A percentile compares a stretch with the other conserved stretches of the same genome.
Evolutionary conservation across 208 protist genomes (phyloP).

Genomic region (Wallacemonas sp.): DNA sequence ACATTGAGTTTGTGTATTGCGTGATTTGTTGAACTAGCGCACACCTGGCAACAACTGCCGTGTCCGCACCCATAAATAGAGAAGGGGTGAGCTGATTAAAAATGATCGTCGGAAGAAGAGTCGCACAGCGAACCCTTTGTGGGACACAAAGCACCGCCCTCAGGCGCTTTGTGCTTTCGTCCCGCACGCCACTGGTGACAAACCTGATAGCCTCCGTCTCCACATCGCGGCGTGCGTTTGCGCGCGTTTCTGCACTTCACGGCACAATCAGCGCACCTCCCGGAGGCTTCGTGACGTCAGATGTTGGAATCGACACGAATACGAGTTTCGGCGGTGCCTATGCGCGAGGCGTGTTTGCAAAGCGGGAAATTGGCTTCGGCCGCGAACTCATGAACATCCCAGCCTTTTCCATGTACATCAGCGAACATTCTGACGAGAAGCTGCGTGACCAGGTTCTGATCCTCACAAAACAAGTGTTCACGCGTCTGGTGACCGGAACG

Average conservation of each 20-base stretch:
- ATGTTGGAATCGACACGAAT: conserved; percentile 78
- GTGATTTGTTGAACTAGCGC: no score
- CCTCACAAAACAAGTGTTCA: conserved; percentile 74
- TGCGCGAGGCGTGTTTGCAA: conserved; percentile 72
- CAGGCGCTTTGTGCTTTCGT: not conserved
- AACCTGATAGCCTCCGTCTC: not conserved
- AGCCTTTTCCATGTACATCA: conserved; percentile 77
- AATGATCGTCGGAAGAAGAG: not conserved
- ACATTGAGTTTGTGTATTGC: no score
- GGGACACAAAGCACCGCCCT: not conserved
- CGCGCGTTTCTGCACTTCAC: conserved; percentile 63
- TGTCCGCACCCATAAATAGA: not conserved
- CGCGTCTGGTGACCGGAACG: conserved; percentile 53
- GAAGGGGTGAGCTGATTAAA: not conserved
- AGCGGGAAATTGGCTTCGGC: conserved; percentile 73
- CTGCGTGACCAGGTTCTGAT: conserved; percentile 74
- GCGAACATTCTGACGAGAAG: conserved; percentile 38
- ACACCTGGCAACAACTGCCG: no score
- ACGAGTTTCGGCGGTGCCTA: conserved; percentile 69
- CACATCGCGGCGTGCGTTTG: conserved; percentile 28
- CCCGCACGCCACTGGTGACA: not conserved
- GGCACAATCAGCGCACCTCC: conserved; percentile 55
- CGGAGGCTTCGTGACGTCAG: conserved; percentile 75
- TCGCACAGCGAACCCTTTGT: not conserved
- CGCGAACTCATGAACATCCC: conserved; percentile 82